phyloP scores from a whole-genome alignment of 306 rosid genomes.

The Castanea sativa region DNA sequence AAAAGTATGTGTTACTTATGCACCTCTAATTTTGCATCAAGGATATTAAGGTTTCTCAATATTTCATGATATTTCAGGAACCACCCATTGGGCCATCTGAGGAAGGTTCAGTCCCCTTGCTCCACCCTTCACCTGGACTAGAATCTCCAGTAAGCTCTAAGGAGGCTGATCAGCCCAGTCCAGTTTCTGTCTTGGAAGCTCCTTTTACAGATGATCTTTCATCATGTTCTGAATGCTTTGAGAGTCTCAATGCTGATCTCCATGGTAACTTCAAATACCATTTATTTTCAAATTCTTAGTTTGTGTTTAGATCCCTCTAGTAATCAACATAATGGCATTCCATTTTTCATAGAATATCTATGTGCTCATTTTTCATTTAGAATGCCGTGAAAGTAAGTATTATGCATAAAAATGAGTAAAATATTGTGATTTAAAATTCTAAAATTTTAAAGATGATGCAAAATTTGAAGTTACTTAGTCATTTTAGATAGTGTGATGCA shows the following conservation, averaged over 20 bases:
- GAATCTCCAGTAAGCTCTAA: constrained; percentile 61
- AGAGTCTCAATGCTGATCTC: constrained; percentile 79
- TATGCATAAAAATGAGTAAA: not conserved
- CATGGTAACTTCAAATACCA: constrained; percentile 57
- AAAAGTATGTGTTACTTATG: not conserved
- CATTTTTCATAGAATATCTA: not conserved
- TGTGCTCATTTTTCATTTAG: not conserved
- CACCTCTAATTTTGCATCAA: not conserved
- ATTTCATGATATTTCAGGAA: constrained; percentile 54
- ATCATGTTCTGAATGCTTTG: constrained; percentile 88
- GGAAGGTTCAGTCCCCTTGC: constrained; percentile 40
- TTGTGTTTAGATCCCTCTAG: constrained; percentile 1
- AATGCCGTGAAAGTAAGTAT: not conserved
- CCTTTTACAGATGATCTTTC: constrained; percentile 78
- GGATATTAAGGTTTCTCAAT: constrained; percentile 17
- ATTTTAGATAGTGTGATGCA: not conserved
- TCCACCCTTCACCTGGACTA: constrained; percentile 39
- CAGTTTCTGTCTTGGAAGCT: constrained; percentile 87
- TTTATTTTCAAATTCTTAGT: not conserved
- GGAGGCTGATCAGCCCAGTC: constrained; percentile 97
- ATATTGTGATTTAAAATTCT: not conserved
- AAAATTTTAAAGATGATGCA: not conserved
- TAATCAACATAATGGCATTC: not conserved
- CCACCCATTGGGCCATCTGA: constrained; percentile 31
- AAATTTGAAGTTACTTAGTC: not conserved